Percentiles rank a stretch among this genome's conserved stretches.
These are phyloP conservation scores for Penicillium psychrosexuale DNA, from an alignment of 2,329 filamentous ascomycete genomes.

Conservation along the genomic window DNA sequence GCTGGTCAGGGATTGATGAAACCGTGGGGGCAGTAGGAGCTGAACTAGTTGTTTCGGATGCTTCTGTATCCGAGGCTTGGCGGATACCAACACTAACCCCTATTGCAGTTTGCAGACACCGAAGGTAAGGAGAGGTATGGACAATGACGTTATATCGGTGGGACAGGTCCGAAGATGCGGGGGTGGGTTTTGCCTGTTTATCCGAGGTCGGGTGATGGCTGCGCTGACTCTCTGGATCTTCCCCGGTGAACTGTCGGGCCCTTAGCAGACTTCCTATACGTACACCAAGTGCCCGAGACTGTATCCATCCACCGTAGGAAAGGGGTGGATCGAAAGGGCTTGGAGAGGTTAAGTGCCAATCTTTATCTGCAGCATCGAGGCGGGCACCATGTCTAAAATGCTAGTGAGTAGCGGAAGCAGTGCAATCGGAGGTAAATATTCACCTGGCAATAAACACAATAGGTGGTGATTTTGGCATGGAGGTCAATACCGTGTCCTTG, in stretches of 20 bases:
- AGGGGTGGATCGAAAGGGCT: conserved; percentile 94
- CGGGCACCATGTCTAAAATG: conserved; percentile 75
- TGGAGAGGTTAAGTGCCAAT: conserved; percentile 90
- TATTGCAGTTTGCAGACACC: conserved; percentile 89
- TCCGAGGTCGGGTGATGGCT: conserved; percentile 9
- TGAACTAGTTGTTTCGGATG: conserved; percentile 1
- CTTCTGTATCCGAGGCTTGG: conserved; percentile 34
- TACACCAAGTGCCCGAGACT: conserved; percentile 75
- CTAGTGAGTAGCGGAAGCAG: conserved; percentile 38
- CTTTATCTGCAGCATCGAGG: conserved; percentile 88
- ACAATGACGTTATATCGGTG: conserved; percentile 65
- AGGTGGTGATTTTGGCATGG: conserved; percentile 40
- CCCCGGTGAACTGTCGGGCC: conserved; percentile 40
- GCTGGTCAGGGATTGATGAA: conserved; percentile 10
- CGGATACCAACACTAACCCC: conserved; percentile 81
- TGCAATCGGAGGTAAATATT: not conserved
- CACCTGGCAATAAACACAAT: conserved; percentile 46
- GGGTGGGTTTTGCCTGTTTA: conserved; percentile 6
- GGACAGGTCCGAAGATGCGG: conserved; percentile 13
- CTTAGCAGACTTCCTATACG: conserved; percentile 74
- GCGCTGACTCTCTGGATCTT: conserved; percentile 5
- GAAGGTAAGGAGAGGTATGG: conserved; percentile 88
- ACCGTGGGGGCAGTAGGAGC: not conserved
- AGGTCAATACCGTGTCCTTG: conserved; percentile 4
- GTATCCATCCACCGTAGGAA: conserved; percentile 90